Base-by-base conservation (phyloP, 306 rosid genomes). In the Pterocarpus santalinus region DNA sequence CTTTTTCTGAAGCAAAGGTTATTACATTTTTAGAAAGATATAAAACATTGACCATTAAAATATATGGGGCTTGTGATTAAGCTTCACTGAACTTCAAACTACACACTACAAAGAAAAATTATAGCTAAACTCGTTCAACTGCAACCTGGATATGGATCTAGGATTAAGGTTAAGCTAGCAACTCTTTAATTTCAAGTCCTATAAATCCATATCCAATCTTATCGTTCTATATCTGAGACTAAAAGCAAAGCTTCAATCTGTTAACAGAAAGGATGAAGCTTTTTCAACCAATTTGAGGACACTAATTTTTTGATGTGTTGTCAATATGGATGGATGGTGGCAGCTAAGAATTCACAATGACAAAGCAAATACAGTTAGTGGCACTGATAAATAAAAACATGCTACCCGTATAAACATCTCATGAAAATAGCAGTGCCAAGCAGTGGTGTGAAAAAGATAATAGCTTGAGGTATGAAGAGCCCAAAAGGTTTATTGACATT, bases 231-330 rank as follows among this genome's bases (percentile, higher is more conserved):
- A 51, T 71, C 43, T 32, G 44, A 82, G 7, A 53, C 35, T 22
- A 32, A 49, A 38, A 14, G 38, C 22, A 52, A 64, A 13, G 22
- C 32, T 22, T 43, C 16, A 9, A 17, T 22, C 15, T 57, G 8
- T 52, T 5, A 32, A 28, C 73, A 66, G 75, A 67, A 76, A 69
- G 43, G 39, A 62, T n/a, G 65, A 53, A 76, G 22, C 12, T 65
- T 77, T 83, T 46, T 33, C 60, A 55, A 78, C 32, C 71, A 72
- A 72, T 35, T 65, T 72, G 72, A 65, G 63, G 72, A 34, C 28
- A 72, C 51, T 57, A 65, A 16, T 58, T 44, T 46, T 43, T 79
- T 14, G 1, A 16, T 64, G 44, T 64, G 46, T 55, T 62, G 60
- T 43, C 33, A 73, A 13, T 4, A 32, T 16, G 30, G 44, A 63